Percentiles rank a stretch among this genome's conserved stretches.
Evolutionary conservation across 805 yeast genomes (phyloP).

Genomic region (Candida germanica): DNA sequence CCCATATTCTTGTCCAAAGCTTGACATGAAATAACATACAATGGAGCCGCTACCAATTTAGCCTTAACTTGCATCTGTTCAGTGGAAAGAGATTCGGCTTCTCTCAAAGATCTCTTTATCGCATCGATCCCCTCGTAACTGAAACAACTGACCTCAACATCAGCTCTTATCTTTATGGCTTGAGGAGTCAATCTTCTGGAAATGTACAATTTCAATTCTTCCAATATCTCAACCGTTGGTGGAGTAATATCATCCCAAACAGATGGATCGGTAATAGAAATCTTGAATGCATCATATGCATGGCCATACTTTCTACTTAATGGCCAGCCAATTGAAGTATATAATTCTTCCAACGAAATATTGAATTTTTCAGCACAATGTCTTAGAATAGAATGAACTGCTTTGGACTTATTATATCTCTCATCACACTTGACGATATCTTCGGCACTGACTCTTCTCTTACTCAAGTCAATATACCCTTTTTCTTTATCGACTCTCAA

Average conservation of each 20-base stretch:
- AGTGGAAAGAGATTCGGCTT: conserved; percentile 81
- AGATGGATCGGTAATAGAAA: conserved; percentile 86
- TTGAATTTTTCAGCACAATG: conserved; percentile 97
- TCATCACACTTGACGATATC: conserved; percentile 97
- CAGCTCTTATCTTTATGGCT: conserved; percentile 97
- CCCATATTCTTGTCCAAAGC: conserved; percentile 91
- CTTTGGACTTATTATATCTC: conserved; percentile 92
- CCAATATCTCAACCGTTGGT: conserved; percentile 71
- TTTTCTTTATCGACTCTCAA: conserved; percentile 97
- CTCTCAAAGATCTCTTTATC: conserved; percentile 79
- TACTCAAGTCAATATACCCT: conserved; percentile 95
- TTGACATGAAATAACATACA: conserved; percentile 89
- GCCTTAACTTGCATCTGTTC: conserved; percentile 88
- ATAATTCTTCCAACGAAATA: conserved; percentile 78
- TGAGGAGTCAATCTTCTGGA: conserved; percentile 95
- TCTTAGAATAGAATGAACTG: conserved; percentile 96
- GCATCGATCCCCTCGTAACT: conserved; percentile 98
- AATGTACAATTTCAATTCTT: conserved; percentile 83
- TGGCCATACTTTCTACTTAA: conserved; percentile 93
- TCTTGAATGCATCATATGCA: conserved; percentile 95
- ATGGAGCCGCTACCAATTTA: conserved; percentile 95
- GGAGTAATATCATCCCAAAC: conserved; percentile 79
- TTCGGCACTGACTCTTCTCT: conserved; percentile 97
- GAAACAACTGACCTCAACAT: conserved; percentile 95
- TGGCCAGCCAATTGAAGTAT: conserved; percentile 95